Evolutionary conservation across 441 rosid genomes (phyloP).

Genomic region (Populus hybrid): DNA sequence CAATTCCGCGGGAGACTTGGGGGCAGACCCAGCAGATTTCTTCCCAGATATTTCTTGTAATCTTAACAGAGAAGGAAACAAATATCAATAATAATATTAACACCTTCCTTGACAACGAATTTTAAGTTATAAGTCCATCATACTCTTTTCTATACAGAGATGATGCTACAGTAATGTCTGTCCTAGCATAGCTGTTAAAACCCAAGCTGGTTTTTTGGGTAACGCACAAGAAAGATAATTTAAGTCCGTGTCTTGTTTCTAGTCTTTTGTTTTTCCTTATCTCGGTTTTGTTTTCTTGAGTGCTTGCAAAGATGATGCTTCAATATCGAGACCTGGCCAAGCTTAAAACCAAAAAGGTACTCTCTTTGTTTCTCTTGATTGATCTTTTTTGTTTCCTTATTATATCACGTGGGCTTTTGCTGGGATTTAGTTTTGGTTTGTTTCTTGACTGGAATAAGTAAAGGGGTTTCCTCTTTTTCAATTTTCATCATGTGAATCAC

Average conservation of each 20-base stretch:
- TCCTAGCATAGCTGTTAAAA: no score
- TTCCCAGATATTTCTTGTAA: background rate
- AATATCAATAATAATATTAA: background rate
- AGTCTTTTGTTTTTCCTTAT: background rate
- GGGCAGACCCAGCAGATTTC: background rate
- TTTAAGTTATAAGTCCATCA: no score
- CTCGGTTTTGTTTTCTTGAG: background rate
- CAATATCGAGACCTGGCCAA: slow-evolving; percentile 37
- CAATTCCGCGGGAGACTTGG: background rate
- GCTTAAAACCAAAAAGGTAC: slow-evolving; percentile 47
- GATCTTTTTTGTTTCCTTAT: background rate
- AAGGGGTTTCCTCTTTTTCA: no score
- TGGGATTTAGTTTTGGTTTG: background rate
- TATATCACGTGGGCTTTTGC: background rate
- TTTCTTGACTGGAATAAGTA: background rate
- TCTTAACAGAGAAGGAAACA: slow-evolving; percentile 25
- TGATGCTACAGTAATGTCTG: no score
- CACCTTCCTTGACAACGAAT: slow-evolving; percentile 10
- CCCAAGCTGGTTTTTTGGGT: background rate
- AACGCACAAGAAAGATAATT: background rate
- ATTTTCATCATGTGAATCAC: background rate
- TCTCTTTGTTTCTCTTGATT: background rate
- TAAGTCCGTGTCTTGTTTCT: background rate
- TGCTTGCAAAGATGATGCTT: slow-evolving; percentile 45
- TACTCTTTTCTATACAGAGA: no score